Evolutionary conservation across 768 basidiomycete species (phyloP).

Genomic region (Trametes cingulata): DNA sequence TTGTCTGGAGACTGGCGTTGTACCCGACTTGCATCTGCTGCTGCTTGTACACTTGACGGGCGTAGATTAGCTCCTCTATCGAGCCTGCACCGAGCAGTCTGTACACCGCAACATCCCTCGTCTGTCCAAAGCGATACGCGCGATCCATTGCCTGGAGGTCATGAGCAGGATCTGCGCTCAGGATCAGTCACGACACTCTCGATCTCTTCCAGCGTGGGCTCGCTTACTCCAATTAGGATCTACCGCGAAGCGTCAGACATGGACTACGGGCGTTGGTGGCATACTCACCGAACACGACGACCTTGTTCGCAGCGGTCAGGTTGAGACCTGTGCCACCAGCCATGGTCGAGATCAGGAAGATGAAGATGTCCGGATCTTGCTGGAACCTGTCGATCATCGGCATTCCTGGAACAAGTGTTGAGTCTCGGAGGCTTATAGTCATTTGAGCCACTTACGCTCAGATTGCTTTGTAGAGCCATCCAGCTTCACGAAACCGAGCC

Average conservation of each 20-base stretch:
- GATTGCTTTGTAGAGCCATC: conserved; percentile 72
- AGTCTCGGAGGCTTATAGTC: conserved; percentile 3
- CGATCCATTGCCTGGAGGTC: conserved; percentile 92
- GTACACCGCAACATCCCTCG: conserved; percentile 81
- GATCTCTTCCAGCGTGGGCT: too few species aligned
- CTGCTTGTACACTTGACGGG: conserved; percentile 89
- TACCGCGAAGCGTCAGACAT: conserved; percentile 27
- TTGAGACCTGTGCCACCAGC: conserved; percentile 93
- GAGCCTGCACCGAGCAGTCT: conserved; percentile 85
- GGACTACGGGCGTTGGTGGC: background rate
- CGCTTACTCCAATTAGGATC: conserved; percentile 97
- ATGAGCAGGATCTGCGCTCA: conserved; percentile 88
- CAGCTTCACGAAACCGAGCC: conserved; percentile 66
- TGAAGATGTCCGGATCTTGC: conserved; percentile 64
- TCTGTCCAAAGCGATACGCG: conserved; percentile 86
- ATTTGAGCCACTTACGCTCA: background rate
- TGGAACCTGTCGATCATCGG: conserved; percentile 84
- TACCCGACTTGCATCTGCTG: conserved; percentile 94
- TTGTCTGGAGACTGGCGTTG: conserved; percentile 78
- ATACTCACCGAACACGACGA: conserved; percentile 79
- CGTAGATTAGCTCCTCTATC: conserved; percentile 85
- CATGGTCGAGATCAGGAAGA: conserved; percentile 88
- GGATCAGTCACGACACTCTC: too few species aligned
- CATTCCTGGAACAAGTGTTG: conserved; percentile 58
- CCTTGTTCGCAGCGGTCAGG: conserved; percentile 90